Base-by-base conservation (phyloP, 1,139 yeast genomes). In the Petasospora fabianii region DNA sequence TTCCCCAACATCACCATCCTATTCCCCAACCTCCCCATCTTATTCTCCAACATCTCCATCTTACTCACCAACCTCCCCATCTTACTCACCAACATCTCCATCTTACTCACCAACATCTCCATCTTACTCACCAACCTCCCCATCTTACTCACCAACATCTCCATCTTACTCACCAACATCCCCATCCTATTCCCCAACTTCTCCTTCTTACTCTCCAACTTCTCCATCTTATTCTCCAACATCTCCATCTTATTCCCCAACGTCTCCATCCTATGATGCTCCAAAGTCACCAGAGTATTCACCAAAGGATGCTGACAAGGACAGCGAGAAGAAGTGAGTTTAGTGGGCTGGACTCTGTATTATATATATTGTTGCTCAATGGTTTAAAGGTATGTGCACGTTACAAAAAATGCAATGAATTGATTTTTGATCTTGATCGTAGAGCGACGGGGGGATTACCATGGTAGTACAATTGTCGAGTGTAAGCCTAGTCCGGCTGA, bases 281-380 rank as follows among this genome's bases (percentile, higher is more conserved):
- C 92, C 94, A 37, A 82, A 94, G 0, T 77, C 86, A 0, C 95
- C 95, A 52, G 59, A 69, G 3, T 85, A 84, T 57, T 70, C 80
- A 1, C 92, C 94, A 41, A 80, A 34, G 38, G 41, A 34, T 9
- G 33, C 19, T 35, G 44, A 43, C n/a, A 38, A 37, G 14, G 38
- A 45, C 27, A 31, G 38, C 35, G 6, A 12, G 18, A 21, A 21
- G 15, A 13, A 15, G 17, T 16, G 15, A 21, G 15, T 16, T 16
- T 19, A 27, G 11, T 11, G 9, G 16, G 15, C 16, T 27, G n/a
- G 30, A 5, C 11, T 24, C 14, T 41, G 41, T 41, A 39, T 41
- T 37, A 37, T 41, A 41, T 37, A 13, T 10, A 9, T 29, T 26
- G 12, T 11, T 21, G 33, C 21, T 32, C 24, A 32, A 22, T 32